These are phyloP conservation scores for Cadophora sp. DNA, from an alignment of 2,329 filamentous ascomycete species.

Conservation along the genomic window DNA sequence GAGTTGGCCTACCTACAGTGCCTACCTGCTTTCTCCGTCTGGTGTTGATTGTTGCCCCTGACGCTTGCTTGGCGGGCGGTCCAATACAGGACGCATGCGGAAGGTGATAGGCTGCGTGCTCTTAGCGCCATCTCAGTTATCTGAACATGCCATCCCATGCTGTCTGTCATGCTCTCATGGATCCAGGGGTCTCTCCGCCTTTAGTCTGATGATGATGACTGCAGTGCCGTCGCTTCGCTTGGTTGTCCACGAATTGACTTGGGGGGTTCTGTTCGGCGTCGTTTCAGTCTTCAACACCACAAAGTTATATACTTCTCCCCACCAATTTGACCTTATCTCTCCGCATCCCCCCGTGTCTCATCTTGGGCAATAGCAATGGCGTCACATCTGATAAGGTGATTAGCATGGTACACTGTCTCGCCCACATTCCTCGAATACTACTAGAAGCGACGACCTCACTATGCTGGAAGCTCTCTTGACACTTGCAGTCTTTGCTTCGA, in stretches of 20 bases:
- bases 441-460: slow-evolving; percentile 30
- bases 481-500: slow-evolving; percentile 42
- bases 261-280: too few species aligned
- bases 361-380: slow-evolving; percentile 8
- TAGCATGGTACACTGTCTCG: background rate
- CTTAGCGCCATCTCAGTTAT: background rate
- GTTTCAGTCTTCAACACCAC: slow-evolving; percentile 19
- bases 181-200: slow-evolving; percentile 12
- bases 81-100: background rate
- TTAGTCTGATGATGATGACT: background rate
- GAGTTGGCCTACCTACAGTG: background rate
- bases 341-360: background rate
- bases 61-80: slow-evolving; percentile 1
- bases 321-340: background rate
- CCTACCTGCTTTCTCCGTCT: slow-evolving; percentile 20
- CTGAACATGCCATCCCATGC: background rate
- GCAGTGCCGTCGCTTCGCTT: background rate
- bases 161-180: background rate
- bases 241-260: too few species aligned
- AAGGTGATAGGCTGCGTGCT: slow-evolving; percentile 26
- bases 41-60: slow-evolving; percentile 29
- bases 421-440: background rate
- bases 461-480: slow-evolving; percentile 43
- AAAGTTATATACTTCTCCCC: slow-evolving; percentile 15
- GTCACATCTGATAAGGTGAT: slow-evolving; percentile 10